phyloP scores from a whole-genome alignment of 148 eudicot genomes.

The Suaeda aralocaspica region DNA sequence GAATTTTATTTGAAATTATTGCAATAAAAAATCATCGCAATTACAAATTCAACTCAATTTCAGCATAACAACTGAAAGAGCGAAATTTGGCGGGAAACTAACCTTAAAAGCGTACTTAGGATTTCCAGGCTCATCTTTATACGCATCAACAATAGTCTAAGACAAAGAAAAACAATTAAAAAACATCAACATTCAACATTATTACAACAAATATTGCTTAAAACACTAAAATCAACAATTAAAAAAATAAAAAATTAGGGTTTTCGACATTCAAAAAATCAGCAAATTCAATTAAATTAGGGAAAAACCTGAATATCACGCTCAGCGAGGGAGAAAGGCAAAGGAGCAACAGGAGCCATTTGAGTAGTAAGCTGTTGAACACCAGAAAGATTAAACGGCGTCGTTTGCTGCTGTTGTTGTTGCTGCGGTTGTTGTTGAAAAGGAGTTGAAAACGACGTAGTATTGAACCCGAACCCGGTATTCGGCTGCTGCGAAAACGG shows the following conservation, averaged over 20 bases:
- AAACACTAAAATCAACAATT: background rate
- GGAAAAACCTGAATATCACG: slow-evolving; percentile 79
- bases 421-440: slow-evolving; percentile 12
- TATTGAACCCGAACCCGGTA: slow-evolving; percentile 34
- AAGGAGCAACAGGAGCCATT: slow-evolving; percentile 98
- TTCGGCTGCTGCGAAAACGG: slow-evolving; percentile 42
- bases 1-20: no score
- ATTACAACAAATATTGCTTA: background rate
- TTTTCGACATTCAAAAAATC: background rate
- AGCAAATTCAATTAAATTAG: background rate
- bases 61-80: background rate
- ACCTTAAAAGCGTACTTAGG: slow-evolving; percentile 89
- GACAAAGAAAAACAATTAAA: background rate
- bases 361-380: slow-evolving; percentile 78
- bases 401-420: slow-evolving; percentile 28
- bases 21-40: no score
- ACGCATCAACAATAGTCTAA: slow-evolving; percentile 89
- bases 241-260: slow-evolving; percentile 10
- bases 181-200: no score
- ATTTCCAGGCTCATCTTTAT: slow-evolving; percentile 84
- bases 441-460: slow-evolving; percentile 36
- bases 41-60: background rate
- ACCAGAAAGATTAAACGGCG: slow-evolving; percentile 25
- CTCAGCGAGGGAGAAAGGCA: slow-evolving; percentile 92
- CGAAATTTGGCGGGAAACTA: slow-evolving; percentile 16